Conservation (phyloP, 2,329 filamentous ascomycete genomes). For the Seiridium cupressi region DNA sequence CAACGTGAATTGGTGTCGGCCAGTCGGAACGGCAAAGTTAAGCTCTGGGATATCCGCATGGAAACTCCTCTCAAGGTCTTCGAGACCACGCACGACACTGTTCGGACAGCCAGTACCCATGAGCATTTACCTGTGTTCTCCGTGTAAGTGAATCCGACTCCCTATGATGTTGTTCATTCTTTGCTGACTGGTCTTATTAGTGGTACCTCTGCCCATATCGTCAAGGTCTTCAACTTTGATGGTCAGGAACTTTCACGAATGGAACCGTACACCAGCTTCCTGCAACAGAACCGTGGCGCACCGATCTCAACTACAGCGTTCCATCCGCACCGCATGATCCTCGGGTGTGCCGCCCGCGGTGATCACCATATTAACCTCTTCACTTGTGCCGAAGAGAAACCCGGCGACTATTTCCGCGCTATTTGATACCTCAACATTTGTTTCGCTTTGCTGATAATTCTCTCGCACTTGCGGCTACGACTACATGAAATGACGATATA, state of each 20-base stretch:
- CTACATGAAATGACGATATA: too few relatives aligned
- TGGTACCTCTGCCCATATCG: constrained; percentile 81
- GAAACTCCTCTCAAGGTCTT: constrained; percentile 73
- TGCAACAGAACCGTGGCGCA: constrained; percentile 75
- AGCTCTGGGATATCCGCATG: constrained; percentile 94
- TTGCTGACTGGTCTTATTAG: constrained; percentile 40
- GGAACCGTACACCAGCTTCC: constrained; percentile 87
- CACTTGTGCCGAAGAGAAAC: constrained; percentile 56
- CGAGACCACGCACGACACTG: constrained; percentile 70
- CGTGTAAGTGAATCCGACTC: constrained; percentile 60
- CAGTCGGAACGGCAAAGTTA: constrained; percentile 89
- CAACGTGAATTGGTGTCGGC: constrained; percentile 88
- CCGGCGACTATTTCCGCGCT: constrained; percentile 2
- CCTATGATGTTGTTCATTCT: constrained; percentile 20
- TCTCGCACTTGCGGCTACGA: too few relatives aligned
- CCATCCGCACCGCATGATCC: constrained; percentile 89
- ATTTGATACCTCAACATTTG: neutral
- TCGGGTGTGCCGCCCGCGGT: constrained; percentile 82
- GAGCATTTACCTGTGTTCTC: constrained; percentile 97
- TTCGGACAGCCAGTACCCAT: constrained; percentile 86
- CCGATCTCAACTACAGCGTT: constrained; percentile 90
- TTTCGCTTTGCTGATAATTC: neutral
- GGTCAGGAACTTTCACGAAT: constrained; percentile 76
- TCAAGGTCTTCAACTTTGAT: constrained; percentile 90
- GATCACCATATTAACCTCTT: constrained; percentile 92